Evolutionary conservation across 768 basidiomycete species (phyloP), one percentile per base, ranked within the genome.

Genomic region (Dioszegia hungarica): DNA sequence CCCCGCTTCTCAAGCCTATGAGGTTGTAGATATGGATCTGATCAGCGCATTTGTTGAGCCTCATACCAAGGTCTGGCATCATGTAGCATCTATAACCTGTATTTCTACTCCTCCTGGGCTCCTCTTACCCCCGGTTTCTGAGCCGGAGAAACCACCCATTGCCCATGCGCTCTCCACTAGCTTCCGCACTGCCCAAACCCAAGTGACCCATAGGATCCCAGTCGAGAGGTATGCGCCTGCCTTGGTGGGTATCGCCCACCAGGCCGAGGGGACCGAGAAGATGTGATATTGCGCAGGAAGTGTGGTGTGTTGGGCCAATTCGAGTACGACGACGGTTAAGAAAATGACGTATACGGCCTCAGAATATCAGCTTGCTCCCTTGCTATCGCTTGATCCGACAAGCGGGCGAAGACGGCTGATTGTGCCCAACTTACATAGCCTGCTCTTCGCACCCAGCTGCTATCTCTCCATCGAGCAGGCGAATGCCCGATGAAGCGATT

Each of bases 161-260:
- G 61, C 88, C 92, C 91, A 94, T 9, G 83, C 79, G 34, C 85
- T 85, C 66, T 93, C 85, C 22, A 91, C 71, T 20, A 87, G 82
- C 44, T 87, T 85, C 62, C 85, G 86, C 73, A 90, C 84, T 47
- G 88, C 89, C 90, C 90, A 95, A 15, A 91, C 68, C 89, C 89
- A 97, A n/a, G 83, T 80, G 27, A 89, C 73, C 6, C 79, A 82
- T 71, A 97, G 94, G 17, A 94, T 84, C 0, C 84, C 86, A 1
- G 86, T 87, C 68, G 86, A 85, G 41, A 92, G 70, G 29, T n/a
- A 28, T 5, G 28, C 9, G 12, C n/a, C 28, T 9, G 19, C 29
- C 15, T 17, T 28, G 15, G 90, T n/a, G n/a, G n/a, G n/a, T n/a
- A n/a, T n/a, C n/a, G n/a, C n/a, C n/a, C n/a, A n/a, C n/a, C n/a